These are phyloP conservation scores for Cordyceps cateniannulata DNA, from an alignment of 2,329 filamentous ascomycete genomes.

Conservation along the genomic window DNA sequence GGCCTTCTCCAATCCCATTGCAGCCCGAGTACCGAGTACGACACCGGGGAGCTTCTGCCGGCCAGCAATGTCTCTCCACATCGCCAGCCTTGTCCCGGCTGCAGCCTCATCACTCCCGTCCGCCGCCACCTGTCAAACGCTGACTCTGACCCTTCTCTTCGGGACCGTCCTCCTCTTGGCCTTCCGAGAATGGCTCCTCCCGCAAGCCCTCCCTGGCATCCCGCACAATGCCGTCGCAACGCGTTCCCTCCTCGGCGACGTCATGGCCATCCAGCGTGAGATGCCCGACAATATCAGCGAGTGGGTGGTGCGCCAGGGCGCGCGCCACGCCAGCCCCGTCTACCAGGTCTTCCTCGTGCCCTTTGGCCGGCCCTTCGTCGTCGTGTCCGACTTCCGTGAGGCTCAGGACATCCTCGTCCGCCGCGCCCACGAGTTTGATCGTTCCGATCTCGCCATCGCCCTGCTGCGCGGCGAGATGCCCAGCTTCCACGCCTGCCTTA, in stretches of 20 bases:
- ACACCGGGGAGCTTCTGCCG: background rate
- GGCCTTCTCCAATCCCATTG: no score
- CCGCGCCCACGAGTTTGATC: conserved; percentile 37
- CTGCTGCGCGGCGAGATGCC: conserved; percentile 27
- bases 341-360: conserved; percentile 42
- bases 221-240: conserved; percentile 35
- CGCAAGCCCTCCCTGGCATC: conserved; percentile 38
- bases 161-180: background rate
- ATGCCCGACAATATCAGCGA: conserved; percentile 7
- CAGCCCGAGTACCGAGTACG: no score
- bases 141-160: background rate
- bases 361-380: conserved; percentile 33
- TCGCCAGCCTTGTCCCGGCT: background rate
- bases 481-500: conserved; percentile 26
- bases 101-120: background rate
- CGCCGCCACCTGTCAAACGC: background rate
- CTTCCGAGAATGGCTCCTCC: conserved; percentile 23
- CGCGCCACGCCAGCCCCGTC: conserved; percentile 33
- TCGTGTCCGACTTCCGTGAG: conserved; percentile 36
- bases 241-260: conserved; percentile 33
- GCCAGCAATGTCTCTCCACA: background rate
- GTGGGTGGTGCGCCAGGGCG: conserved; percentile 24
- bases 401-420: conserved; percentile 38
- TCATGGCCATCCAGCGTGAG: conserved; percentile 21
- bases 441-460: conserved; percentile 26